Conservation (phyloP, 1,284 basidiomycete species). For the Abortiporus biennis region DNA sequence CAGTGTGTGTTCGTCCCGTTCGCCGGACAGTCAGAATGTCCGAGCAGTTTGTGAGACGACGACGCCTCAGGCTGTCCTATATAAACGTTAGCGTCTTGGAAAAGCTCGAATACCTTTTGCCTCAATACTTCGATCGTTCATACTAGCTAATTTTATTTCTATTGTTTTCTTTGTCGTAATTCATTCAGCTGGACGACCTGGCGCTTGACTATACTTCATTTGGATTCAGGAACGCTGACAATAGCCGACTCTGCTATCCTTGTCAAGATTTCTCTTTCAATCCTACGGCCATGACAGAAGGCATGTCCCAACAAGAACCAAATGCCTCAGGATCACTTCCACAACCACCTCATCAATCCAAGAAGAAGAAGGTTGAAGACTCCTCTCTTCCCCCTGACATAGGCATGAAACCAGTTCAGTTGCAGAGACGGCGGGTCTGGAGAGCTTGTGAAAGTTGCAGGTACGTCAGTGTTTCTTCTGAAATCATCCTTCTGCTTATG, state of each 20-base stretch:
- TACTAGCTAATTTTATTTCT: background rate
- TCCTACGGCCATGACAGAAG: conserved; percentile 43
- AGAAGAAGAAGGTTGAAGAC: conserved; percentile 66
- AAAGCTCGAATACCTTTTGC: too few relatives aligned
- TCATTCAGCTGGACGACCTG: too few relatives aligned
- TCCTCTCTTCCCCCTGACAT: conserved; percentile 44
- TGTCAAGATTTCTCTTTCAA: conserved; percentile 7
- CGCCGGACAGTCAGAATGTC: background rate
- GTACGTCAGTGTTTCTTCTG: conserved; percentile 34
- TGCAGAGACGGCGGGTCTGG: conserved; percentile 74
- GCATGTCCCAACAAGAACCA: conserved; percentile 40
- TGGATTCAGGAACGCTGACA: conserved; percentile 7
- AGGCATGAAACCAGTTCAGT: conserved; percentile 63
- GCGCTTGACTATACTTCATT: too few relatives aligned
- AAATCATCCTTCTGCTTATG: conserved; percentile 3
- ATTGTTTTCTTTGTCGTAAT: background rate
- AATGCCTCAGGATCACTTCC: conserved; percentile 37
- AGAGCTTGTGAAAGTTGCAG: conserved; percentile 82
- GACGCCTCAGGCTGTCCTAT: too few relatives aligned
- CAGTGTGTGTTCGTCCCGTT: conserved; percentile 6
- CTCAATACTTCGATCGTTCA: too few relatives aligned
- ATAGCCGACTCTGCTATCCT: conserved; percentile 13
- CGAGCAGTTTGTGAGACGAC: too few relatives aligned
- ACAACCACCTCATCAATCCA: conserved; percentile 52
- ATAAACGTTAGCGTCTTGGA: too few relatives aligned